These are phyloP conservation scores for Brassica juncea DNA, from an alignment of 345 rosid species.

Conservation along the genomic window DNA sequence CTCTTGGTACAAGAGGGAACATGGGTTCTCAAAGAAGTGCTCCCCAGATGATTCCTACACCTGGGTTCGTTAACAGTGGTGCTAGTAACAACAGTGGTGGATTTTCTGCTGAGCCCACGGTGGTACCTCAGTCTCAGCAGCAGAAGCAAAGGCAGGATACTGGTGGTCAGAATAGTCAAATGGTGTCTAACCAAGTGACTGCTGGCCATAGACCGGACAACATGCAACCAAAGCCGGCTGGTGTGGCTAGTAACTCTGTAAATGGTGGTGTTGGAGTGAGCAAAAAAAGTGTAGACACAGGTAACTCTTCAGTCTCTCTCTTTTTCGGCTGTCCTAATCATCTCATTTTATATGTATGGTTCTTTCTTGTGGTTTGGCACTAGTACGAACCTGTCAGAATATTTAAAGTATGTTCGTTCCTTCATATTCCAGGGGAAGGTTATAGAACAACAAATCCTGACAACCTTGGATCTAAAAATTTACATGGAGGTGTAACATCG, in stretches of 20 bases:
- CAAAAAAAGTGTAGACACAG: slow-evolving; percentile 51
- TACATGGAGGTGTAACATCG: slow-evolving; percentile 53
- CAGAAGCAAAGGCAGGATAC: slow-evolving; percentile 68
- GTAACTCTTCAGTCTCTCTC: slow-evolving; percentile 47
- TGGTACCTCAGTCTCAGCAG: slow-evolving; percentile 62
- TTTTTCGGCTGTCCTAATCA: neutral
- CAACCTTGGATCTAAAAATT: slow-evolving; percentile 63
- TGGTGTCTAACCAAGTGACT: slow-evolving; percentile 63
- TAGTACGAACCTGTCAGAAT: slow-evolving; percentile 14
- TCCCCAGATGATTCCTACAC: slow-evolving; percentile 96
- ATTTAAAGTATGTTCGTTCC: slow-evolving; percentile 14
- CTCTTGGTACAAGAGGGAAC: slow-evolving; percentile 70
- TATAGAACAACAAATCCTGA: slow-evolving; percentile 58
- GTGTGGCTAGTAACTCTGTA: slow-evolving; percentile 60
- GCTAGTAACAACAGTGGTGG: slow-evolving; percentile 49
- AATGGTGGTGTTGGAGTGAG: slow-evolving; percentile 68
- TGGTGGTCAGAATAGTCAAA: slow-evolving; percentile 68
- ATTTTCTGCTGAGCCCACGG: slow-evolving; percentile 68
- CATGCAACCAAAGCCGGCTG: slow-evolving; percentile 71
- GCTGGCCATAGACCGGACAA: slow-evolving; percentile 56
- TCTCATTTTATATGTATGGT: neutral
- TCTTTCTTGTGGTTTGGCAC: slow-evolving; percentile 8
- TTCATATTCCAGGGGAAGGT: slow-evolving; percentile 63
- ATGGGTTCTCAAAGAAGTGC: slow-evolving; percentile 66
- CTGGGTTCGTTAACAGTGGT: slow-evolving; percentile 63